Base-by-base conservation (phyloP, 768 basidiomycete genomes). In the Russula sp. region DNA sequence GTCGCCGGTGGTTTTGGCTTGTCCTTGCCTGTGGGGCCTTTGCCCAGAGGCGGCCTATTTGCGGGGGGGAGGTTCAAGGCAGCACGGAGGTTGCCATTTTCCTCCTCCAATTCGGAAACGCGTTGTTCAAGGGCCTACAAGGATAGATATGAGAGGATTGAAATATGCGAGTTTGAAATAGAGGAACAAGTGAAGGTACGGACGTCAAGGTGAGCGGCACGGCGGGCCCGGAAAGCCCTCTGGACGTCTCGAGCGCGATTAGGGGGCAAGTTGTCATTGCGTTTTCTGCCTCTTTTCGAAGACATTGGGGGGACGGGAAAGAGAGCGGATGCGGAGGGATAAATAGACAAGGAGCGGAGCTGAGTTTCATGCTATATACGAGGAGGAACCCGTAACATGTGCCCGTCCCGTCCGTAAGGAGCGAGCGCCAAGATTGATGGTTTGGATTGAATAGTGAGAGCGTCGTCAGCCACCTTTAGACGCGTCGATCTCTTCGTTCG, bases 161-260 rank as follows among this genome's bases (percentile, higher is more conserved):
- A 65, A 65, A 46, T 63, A 67, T 68, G 70, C 42, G 50, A 66
- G 58, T 51, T 71, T 62, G 61, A 52, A 50, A 57, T 55, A 56
- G 9, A 54, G 32, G 9, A 54, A 32, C 34, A 25, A n/a, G n/a
- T 0, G 35, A 22, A 14, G 32, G n/a, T 52, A 74, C 77, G 67
- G 65, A 90, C 89, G 78, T 87, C 82, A 58, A 95, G 80, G 73
- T 94, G 92, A 59, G 90, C 90, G 64, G 91, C 91, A 68, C 92
- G 83, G 66, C 93, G 79, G 38, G 92, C 93, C 65, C 92, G 82
- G 77, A 94, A 95, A 9, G 91, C 92, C 70, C 92, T 76, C 71
- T 95, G 92, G 18, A 93, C 90, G 69, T 94, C 93, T 60, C 93
- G 78, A 34, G 92, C 91, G 65, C 91, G 83, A 69, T 88, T 88